Base-by-base conservation (phyloP, 2,329 filamentous ascomycete species). In the Pseudogymnoascus sp. region DNA sequence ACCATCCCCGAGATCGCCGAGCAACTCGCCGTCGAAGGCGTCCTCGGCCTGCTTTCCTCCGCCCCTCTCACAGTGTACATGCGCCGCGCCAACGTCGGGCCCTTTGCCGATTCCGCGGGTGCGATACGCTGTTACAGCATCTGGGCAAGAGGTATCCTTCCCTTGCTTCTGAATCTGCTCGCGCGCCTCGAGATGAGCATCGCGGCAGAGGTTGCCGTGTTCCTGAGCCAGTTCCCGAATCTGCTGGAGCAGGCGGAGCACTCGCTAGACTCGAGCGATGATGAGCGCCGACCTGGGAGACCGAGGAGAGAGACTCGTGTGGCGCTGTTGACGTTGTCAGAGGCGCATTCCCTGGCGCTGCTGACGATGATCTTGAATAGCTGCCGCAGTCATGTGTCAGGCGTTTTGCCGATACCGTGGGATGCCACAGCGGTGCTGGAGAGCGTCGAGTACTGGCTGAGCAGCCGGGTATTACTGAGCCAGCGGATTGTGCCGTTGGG, bases 71-170 rank as follows among this genome's bases (percentile, higher is more conserved):
- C 89, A 7, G 86, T 87, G 63, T 88, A 89, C 73, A 88, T 96
- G 74, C 87, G 90, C 8, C 86, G 88, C 59, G 75, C 80, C 5
- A 83, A 83, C 59, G 88, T 92, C 64, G 89, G 89, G 2, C 92
- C 93, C 0, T 92, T 96, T 66, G 89, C 95, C 49, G 84, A 90
- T 5, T 84, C 84, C 12, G 80, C 85, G 3, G 82, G 88, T 1
- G 77, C 84, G 0, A 84, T 86, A 66, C 86, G 93, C 25, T 86
- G 96, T 71, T 96, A 96, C 77, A 84, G 84, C 61, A 93, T 97
- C 70, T 99, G 95, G 95, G 86, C 87, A 18, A 89, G 90, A 68
- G 95, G 91, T 1, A 84, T 97, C 63, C 80, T 99, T 3, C 95
- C 95, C 0, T 79, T 99, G 16, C 88, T 93, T 65, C 82, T 99